Evolutionary conservation across 75 land plant species (phyloP), one percentile per base, ranked within the genome.

Genomic region (Isoetes taiwanensis): DNA sequence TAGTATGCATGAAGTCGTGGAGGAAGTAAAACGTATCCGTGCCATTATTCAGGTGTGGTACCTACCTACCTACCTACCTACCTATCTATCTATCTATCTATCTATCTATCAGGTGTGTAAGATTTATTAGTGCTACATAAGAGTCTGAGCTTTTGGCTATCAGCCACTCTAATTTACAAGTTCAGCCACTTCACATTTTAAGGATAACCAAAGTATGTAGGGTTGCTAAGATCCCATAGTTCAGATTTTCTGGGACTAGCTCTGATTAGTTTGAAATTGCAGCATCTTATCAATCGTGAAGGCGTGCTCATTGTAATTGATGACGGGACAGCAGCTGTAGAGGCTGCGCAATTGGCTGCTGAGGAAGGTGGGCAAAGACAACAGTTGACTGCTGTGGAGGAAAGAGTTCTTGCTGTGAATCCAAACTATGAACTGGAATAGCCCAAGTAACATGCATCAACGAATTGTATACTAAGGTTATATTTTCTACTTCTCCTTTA

Each of bases 31-130:
- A 29, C 62, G 68, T 21, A 39, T 93, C 25, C 81, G 67, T 55
- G 95, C 99, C 9, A 84, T 88, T 14, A 83, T 86, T 20, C 85
- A 86, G 83, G 97, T 86, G 71, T 19, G 17, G n/a, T n/a, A n/a
- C n/a, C n/a, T n/a, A n/a, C n/a, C n/a, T n/a, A n/a, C n/a, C n/a
- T n/a, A n/a, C n/a, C n/a, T n/a, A n/a, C n/a, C n/a, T n/a, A n/a
- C n/a, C n/a, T n/a, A n/a, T n/a, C n/a, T n/a, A n/a, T n/a, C n/a
- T n/a, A n/a, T n/a, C n/a, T n/a, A n/a, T n/a, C n/a, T n/a, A n/a
- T n/a, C n/a, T n/a, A n/a, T n/a, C n/a, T n/a, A n/a, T n/a, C n/a
- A n/a, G n/a, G n/a, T n/a, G n/a, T n/a, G n/a, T n/a, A n/a, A n/a
- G n/a, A n/a, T n/a, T n/a, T n/a, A n/a, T n/a, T n/a, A n/a, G n/a